Percentiles rank a stretch among this genome's conserved stretches.
Evolutionary conservation across 345 rosid species (phyloP).

Genomic region (Gossypium turneri): DNA sequence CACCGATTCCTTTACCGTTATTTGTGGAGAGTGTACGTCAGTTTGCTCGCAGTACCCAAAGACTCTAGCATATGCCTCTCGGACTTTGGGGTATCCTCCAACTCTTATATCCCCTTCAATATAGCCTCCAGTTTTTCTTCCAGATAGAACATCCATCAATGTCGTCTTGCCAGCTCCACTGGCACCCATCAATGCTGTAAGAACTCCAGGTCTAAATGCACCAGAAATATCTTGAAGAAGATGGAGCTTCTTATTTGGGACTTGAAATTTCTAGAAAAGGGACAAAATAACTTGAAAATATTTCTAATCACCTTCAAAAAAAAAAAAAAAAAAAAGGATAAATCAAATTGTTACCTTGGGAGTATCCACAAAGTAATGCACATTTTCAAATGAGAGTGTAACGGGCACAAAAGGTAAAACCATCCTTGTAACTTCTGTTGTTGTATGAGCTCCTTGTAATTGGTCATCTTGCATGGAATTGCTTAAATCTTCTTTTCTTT

Average conservation of each 20-base stretch:
- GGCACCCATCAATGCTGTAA: constrained; percentile 83
- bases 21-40: constrained; percentile 72
- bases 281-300: background rate
- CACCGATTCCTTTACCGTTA: constrained; percentile 67
- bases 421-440: constrained; percentile 24
- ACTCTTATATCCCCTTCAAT: constrained; percentile 70
- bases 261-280: constrained; percentile 48
- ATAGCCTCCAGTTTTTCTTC: constrained; percentile 55
- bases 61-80: constrained; percentile 68
- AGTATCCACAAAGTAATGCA: constrained; percentile 53
- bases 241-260: constrained; percentile 42
- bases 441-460: constrained; percentile 3
- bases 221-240: constrained; percentile 66
- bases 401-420: constrained; percentile 61
- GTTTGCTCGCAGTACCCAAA: constrained; percentile 85
- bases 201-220: constrained; percentile 68
- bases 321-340: background rate
- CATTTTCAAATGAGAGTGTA: constrained; percentile 51
- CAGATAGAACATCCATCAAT: constrained; percentile 59
- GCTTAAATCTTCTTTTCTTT: constrained; percentile 32
- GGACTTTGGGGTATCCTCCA: constrained; percentile 61
- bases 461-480: constrained; percentile 8
- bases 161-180: constrained; percentile 95
- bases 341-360: constrained; percentile 40
- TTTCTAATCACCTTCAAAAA: background rate